Evolutionary conservation across 495 filamentous ascomycete species (phyloP).

Genomic region (Tuber microsphaerosporum): DNA sequence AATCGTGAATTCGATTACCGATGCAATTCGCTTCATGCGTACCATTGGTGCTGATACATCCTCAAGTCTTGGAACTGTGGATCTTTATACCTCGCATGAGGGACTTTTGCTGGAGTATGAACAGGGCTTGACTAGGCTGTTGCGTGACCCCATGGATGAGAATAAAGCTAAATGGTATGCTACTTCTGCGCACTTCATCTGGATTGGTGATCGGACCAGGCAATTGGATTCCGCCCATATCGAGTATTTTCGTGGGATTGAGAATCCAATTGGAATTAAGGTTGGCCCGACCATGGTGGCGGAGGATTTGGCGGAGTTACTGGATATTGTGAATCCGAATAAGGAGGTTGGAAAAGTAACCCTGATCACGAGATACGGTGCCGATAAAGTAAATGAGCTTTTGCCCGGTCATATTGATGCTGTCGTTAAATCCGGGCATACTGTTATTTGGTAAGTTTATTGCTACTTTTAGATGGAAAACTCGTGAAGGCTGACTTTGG

Average conservation of each 20-base stretch:
- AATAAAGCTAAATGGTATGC: slow-evolving; percentile 55
- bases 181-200: slow-evolving; percentile 94
- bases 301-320: slow-evolving; percentile 63
- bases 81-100: slow-evolving; percentile 92
- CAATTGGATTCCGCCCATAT: slow-evolving; percentile 88
- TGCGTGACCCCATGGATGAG: slow-evolving; percentile 55
- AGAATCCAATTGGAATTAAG: slow-evolving; percentile 94
- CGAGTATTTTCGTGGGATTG: slow-evolving; percentile 92
- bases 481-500: not conserved
- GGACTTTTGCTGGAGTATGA: slow-evolving; percentile 93
- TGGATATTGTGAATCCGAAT: slow-evolving; percentile 75
- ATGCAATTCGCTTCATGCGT: slow-evolving; percentile 89
- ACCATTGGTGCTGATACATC: slow-evolving; percentile 85
- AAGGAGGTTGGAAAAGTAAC: slow-evolving; percentile 85
- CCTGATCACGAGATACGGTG: slow-evolving; percentile 90
- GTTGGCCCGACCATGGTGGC: slow-evolving; percentile 76
- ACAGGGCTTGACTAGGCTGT: slow-evolving; percentile 67
- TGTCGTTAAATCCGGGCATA: slow-evolving; percentile 65
- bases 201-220: slow-evolving; percentile 94
- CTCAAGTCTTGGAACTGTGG: slow-evolving; percentile 82
- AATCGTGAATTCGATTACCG: slow-evolving; percentile 78
- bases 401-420: slow-evolving; percentile 78
- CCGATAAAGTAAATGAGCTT: slow-evolving; percentile 59
- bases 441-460: slow-evolving; percentile 65
- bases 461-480: not conserved